These are phyloP conservation scores for Stellera chamaejasme DNA, from an alignment of 345 rosid species.

Conservation along the genomic window DNA sequence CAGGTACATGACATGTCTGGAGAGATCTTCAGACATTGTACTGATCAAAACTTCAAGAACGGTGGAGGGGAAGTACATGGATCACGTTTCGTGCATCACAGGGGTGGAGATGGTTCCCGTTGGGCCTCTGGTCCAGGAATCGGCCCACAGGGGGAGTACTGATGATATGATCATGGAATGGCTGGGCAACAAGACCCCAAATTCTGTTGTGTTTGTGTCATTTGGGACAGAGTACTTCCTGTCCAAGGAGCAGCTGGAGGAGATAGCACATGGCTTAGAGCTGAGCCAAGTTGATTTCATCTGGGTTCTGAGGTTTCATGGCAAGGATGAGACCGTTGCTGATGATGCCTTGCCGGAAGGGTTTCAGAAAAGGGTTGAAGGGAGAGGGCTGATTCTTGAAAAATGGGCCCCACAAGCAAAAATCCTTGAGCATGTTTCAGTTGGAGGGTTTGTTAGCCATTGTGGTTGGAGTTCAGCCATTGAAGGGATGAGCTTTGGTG, in stretches of 20 bases:
- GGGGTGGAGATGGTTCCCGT: constrained; percentile 18
- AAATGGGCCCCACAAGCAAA: constrained; percentile 31
- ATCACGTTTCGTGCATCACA: constrained; percentile 12
- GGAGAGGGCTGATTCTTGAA: constrained; percentile 20
- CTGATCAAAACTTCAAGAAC: constrained; percentile 20
- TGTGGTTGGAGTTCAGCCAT: constrained; percentile 38
- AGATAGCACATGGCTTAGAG: constrained; percentile 27
- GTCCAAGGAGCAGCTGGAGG: constrained; percentile 20
- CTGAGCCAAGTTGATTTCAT: constrained; percentile 6
- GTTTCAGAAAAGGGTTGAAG: constrained; percentile 14
- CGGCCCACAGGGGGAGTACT: neutral
- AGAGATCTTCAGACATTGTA: constrained; percentile 12
- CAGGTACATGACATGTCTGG: constrained; percentile 9
- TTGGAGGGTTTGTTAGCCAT: constrained; percentile 32
- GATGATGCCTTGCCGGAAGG: constrained; percentile 25
- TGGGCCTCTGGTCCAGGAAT: constrained; percentile 27
- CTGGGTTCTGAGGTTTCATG: constrained; percentile 11
- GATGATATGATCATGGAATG: constrained; percentile 15
- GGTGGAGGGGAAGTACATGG: constrained; percentile 22
- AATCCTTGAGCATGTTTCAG: constrained; percentile 15
- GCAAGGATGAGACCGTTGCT: neutral
- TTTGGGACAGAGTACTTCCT: constrained; percentile 19
- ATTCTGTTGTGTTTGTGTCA: constrained; percentile 1
- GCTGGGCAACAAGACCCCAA: constrained; percentile 14
- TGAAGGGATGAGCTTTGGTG: constrained; percentile 27